Conservation (phyloP, 345 rosid species). For the Syzygium grande region DNA sequence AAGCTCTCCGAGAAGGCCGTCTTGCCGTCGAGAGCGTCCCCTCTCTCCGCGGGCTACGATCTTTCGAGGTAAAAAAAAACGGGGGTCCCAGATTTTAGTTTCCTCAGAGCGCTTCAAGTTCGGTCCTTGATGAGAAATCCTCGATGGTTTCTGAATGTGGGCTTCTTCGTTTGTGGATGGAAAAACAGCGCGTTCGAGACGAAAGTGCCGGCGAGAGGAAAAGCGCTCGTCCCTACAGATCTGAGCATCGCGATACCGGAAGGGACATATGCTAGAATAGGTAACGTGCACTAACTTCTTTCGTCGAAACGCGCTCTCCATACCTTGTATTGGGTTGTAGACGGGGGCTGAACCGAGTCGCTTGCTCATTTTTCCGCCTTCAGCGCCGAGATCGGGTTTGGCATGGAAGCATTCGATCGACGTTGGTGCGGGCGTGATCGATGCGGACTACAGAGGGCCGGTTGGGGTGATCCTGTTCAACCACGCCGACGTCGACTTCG, state of each 20-base stretch:
- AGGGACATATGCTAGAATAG: conserved; percentile 77
- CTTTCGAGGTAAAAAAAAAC: conserved; percentile 36
- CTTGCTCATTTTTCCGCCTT: not conserved
- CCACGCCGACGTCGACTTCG: conserved; percentile 52
- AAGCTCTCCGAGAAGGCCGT: conserved; percentile 73
- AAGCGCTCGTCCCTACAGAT: conserved; percentile 68
- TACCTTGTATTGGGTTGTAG: not conserved
- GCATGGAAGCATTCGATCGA: conserved; percentile 77
- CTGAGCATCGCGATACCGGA: conserved; percentile 61
- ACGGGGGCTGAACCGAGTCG: not conserved
- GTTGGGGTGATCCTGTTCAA: conserved; percentile 71
- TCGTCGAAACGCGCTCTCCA: not conserved
- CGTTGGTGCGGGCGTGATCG: conserved; percentile 77
- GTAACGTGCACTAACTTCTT: conserved; percentile 8
- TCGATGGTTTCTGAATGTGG: not conserved
- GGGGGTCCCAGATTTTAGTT: too few species aligned
- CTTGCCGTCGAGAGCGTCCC: conserved; percentile 58
- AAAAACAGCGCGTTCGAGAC: conserved; percentile 40
- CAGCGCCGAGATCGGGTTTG: conserved; percentile 71
- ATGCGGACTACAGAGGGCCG: conserved; percentile 74
- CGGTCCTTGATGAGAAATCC: not conserved
- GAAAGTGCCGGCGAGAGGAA: conserved; percentile 79
- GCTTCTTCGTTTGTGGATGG: not conserved
- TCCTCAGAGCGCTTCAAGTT: not conserved
- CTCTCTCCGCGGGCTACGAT: conserved; percentile 77